These are phyloP conservation scores for Solanum sejunctum DNA, from an alignment of 257 asterid genomes.

Conservation along the genomic window DNA sequence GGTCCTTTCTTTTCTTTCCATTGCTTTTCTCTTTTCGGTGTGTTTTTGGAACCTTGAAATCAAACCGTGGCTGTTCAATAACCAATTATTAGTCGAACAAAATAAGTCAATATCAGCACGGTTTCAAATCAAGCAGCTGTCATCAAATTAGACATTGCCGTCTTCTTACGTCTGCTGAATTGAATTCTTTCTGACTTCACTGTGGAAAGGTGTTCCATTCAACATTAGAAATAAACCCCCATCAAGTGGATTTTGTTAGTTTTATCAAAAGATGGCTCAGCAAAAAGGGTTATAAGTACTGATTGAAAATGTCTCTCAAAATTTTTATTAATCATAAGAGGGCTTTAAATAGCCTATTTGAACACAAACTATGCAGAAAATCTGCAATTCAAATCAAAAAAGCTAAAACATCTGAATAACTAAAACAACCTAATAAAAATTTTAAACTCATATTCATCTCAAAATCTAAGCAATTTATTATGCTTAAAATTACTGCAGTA, in stretches of 20 bases:
- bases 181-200: not conserved
- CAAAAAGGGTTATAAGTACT: too few species aligned
- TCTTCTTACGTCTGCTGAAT: not conserved
- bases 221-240: not conserved
- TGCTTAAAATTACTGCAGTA: too few species aligned
- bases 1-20: not conserved
- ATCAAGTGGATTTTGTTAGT: not conserved
- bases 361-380: too few species aligned
- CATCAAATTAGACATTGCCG: not conserved
- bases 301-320: too few species aligned
- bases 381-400: too few species aligned
- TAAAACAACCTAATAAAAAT: too few species aligned
- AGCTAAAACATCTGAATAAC: too few species aligned
- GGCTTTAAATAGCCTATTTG: too few species aligned
- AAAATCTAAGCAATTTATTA: too few species aligned
- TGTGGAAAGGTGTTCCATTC: not conserved
- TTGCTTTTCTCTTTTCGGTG: not conserved
- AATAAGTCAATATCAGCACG: not conserved
- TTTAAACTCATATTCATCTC: too few species aligned
- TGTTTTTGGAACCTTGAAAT: not conserved
- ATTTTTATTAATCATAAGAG: too few species aligned
- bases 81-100: not conserved
- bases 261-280: too few species aligned
- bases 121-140: not conserved
- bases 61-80: not conserved